phyloP scores from a whole-genome alignment of 108 stramenopile species.

The Discostella stelligeroides region DNA sequence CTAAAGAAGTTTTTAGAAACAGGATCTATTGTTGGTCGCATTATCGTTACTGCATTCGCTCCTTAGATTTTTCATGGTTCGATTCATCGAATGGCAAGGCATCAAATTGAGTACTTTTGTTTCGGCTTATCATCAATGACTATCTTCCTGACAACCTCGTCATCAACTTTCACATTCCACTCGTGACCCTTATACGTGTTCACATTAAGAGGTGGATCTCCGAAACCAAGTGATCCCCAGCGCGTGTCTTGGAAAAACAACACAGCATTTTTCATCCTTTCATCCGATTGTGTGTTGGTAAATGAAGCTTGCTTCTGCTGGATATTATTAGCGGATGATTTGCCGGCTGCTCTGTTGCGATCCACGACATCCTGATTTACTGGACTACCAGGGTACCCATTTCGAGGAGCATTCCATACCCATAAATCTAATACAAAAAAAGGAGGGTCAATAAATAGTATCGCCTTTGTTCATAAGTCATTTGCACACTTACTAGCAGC shows the following conservation, averaged over 20 bases:
- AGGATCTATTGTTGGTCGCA: too few relatives aligned
- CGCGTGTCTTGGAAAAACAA: conserved; percentile 73
- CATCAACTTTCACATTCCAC: conserved; percentile 80
- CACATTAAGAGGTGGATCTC: conserved; percentile 57
- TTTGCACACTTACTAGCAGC: conserved; percentile 69
- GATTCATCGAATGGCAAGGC: too few relatives aligned
- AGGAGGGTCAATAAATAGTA: neutral
- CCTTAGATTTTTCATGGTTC: too few relatives aligned
- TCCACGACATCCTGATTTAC: conserved; percentile 58
- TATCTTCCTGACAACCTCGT: conserved; percentile 57
- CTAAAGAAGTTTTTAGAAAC: too few relatives aligned
- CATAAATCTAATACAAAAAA: conserved; percentile 37
- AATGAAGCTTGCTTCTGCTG: conserved; percentile 59
- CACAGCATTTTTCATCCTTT: conserved; percentile 53
- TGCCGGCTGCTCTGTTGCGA: conserved; percentile 37
- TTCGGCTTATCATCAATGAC: conserved; percentile 49
- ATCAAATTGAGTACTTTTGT: conserved; percentile 31
- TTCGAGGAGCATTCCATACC: conserved; percentile 65
- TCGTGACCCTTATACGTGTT: conserved; percentile 81
- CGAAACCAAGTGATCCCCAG: conserved; percentile 72
- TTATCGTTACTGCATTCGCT: too few relatives aligned
- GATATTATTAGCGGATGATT: conserved; percentile 1
- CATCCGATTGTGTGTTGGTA: conserved; percentile 61
- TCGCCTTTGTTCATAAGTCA: neutral
- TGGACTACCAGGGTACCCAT: conserved; percentile 58